phyloP scores from a whole-genome alignment of 768 basidiomycete species.

The Rhodotorula toruloides region DNA sequence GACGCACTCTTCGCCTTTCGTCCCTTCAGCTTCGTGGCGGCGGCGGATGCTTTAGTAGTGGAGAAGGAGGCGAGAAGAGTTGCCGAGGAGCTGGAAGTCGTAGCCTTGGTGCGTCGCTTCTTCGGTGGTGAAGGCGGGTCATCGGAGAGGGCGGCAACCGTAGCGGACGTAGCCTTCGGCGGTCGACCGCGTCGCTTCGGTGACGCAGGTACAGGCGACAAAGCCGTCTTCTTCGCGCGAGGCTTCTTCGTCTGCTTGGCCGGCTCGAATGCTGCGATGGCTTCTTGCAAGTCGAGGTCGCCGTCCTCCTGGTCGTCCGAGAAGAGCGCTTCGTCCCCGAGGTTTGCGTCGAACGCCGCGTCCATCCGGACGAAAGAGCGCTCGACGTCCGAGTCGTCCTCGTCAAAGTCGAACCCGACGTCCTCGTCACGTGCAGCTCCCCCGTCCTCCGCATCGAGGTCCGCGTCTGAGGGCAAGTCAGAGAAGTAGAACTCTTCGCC shows the following conservation, averaged over 20 bases:
- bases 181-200: conserved; percentile 4
- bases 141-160: background rate
- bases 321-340: too few relatives aligned
- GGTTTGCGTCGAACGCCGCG: background rate
- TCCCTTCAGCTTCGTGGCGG: background rate
- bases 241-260: too few relatives aligned
- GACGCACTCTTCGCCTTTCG: too few relatives aligned
- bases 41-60: conserved; percentile 3
- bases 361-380: too few relatives aligned
- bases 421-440: conserved; percentile 4
- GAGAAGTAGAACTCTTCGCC: too few relatives aligned
- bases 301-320: too few relatives aligned
- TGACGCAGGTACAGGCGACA: background rate
- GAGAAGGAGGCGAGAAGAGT: background rate
- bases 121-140: background rate
- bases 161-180: background rate
- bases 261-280: too few relatives aligned
- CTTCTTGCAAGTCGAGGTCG: too few relatives aligned
- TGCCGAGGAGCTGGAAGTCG: too few relatives aligned
- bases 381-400: background rate
- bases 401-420: background rate
- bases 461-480: too few relatives aligned
- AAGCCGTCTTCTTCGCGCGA: background rate
- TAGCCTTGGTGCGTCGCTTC: background rate
- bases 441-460: background rate